These are phyloP conservation scores for Lachnellula subtilissima DNA, from an alignment of 2,329 filamentous ascomycete species.

Conservation along the genomic window DNA sequence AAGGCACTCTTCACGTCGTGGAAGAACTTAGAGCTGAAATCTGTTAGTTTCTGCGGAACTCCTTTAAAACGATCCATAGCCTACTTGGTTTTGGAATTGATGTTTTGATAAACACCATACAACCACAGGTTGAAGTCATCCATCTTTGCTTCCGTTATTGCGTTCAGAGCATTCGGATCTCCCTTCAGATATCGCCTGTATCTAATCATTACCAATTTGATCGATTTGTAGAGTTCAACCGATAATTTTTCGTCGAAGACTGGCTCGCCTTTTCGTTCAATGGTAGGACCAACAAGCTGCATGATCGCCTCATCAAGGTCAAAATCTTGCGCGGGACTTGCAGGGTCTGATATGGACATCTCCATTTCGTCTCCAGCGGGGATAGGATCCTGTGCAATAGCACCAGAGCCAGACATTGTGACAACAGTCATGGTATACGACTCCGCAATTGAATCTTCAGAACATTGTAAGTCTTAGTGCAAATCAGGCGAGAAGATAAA, in stretches of 20 bases:
- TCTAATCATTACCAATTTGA: background rate
- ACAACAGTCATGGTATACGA: too few relatives aligned
- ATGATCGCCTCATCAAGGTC: background rate
- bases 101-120: background rate
- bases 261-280: background rate
- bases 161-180: background rate
- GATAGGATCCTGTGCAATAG: too few relatives aligned
- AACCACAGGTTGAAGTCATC: background rate
- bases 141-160: background rate
- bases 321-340: background rate
- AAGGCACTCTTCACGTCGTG: too few relatives aligned
- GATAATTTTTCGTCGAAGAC: background rate
- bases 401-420: too few relatives aligned
- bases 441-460: too few relatives aligned
- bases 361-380: background rate
- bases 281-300: background rate
- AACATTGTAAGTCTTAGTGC: too few relatives aligned
- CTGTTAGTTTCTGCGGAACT: too few relatives aligned
- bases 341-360: background rate
- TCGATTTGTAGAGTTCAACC: background rate
- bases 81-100: background rate
- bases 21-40: too few relatives aligned
- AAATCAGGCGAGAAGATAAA: too few relatives aligned
- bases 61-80: too few relatives aligned
- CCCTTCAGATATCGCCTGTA: background rate